These are phyloP conservation scores for peach (Prunus persica) DNA, from an alignment of 306 rosid genomes.

Conservation along the genomic window Prunus_persica_NCBIv2 NC_034013.1:17669001-17669500, in stretches of 20 bases:
- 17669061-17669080: too few relatives aligned
- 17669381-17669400: slow-evolving; percentile 18
- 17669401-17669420: background rate
- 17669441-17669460: background rate
- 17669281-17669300: slow-evolving; percentile 89
- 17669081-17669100: too few relatives aligned
- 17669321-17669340: slow-evolving; percentile 93
- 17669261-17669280: slow-evolving; percentile 59
- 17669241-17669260: slow-evolving; percentile 8
- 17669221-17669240: background rate
- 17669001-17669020: background rate
- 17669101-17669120: too few relatives aligned
- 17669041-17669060: background rate
- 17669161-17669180: background rate
- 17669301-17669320: slow-evolving; percentile 97
- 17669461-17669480: background rate
- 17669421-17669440: background rate
- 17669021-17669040: background rate
- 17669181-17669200: background rate
- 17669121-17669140: too few relatives aligned
- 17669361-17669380: slow-evolving; percentile 97
- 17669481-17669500: background rate
- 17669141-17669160: background rate
- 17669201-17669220: background rate
- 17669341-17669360: slow-evolving; percentile 86